Base-by-base conservation (phyloP, 495 filamentous ascomycete genomes). In the Penicillium silybi region DNA sequence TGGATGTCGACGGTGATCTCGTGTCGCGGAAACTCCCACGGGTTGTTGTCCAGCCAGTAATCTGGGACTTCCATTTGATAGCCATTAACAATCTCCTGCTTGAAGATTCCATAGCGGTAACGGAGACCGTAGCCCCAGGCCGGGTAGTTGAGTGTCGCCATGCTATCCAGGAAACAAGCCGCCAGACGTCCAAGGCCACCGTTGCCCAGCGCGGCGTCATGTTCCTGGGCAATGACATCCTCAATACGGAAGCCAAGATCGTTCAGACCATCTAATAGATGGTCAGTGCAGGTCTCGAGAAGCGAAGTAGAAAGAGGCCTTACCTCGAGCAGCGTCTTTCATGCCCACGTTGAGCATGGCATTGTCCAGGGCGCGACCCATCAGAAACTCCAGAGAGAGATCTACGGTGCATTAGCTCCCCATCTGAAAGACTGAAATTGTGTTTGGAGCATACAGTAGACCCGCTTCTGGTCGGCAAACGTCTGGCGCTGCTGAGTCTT, bases 11-110 rank as follows among this genome's bases (percentile, higher is more conserved):
- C 92, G 9, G 86, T 90, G 40, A 98, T 84, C 64, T 98, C 93
- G 66, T 95, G 90, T 56, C 93, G 81, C 17, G 92, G 90, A 62
- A 98, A 97, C 63, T 98, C 93, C 93, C 93, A 98, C 6, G 95
- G 93, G 76, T 97, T 97, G 68, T 97, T 96, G 64, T 97, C 93
- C 26, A 98, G 82, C 93, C 93, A 98, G 71, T 98, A 98, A 68
- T 98, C 93, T 18, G 93, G 93, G 41, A 97, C 85, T 61, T 98
- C 93, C 44, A 97, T 89, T 69, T 98, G 93, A 63, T 96, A 97
- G 16, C 93, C 93, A 63, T 97, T 86, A 44, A 97, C 82, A 58
- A 98, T 96, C 76, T 98, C 92, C 74, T 98, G 93, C 76, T 97
- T 96, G 83, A 98, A 98, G 64, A 98, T 98, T 57, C 93, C 93